phyloP scores from a whole-genome alignment of 1,284 basidiomycete species.

The Boletus nobilissimus region DNA sequence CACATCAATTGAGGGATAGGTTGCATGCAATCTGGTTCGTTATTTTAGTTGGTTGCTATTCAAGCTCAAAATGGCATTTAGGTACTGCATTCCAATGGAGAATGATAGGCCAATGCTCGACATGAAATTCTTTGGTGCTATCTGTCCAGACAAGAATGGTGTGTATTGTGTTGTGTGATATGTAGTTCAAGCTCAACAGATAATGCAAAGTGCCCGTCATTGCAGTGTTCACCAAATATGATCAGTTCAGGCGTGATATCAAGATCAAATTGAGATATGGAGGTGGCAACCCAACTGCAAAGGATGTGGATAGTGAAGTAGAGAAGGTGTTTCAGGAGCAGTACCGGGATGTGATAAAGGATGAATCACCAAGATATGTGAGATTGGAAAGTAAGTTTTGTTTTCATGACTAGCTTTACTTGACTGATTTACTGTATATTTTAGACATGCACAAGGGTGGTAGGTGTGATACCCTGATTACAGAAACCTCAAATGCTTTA shows the following conservation, averaged over 20 bases:
- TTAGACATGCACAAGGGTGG: neutral
- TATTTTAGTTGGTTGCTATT: neutral
- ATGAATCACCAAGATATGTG: neutral
- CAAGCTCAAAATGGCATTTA: neutral
- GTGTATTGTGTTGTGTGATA: neutral
- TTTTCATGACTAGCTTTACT: neutral
- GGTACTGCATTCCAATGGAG: slow-evolving; percentile 21
- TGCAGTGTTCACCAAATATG: slow-evolving; percentile 24
- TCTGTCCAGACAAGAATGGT: slow-evolving; percentile 20
- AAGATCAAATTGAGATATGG: neutral
- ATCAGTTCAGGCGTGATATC: slow-evolving; percentile 14
- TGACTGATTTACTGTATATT: neutral
- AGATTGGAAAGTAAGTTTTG: neutral
- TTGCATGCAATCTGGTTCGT: slow-evolving; percentile 19
- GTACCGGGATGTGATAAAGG: neutral
- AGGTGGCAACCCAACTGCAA: neutral
- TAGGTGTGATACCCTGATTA: neutral
- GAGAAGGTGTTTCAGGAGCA: neutral
- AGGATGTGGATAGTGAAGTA: neutral
- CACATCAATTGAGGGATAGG: neutral
- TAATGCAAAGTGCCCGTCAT: neutral
- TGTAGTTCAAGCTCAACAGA: neutral
- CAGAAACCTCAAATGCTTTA: neutral
- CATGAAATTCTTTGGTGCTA: neutral
- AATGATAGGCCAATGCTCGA: slow-evolving; percentile 4